Conservation (phyloP, 495 filamentous ascomycete species). For the Xylaria cubensis region DNA sequence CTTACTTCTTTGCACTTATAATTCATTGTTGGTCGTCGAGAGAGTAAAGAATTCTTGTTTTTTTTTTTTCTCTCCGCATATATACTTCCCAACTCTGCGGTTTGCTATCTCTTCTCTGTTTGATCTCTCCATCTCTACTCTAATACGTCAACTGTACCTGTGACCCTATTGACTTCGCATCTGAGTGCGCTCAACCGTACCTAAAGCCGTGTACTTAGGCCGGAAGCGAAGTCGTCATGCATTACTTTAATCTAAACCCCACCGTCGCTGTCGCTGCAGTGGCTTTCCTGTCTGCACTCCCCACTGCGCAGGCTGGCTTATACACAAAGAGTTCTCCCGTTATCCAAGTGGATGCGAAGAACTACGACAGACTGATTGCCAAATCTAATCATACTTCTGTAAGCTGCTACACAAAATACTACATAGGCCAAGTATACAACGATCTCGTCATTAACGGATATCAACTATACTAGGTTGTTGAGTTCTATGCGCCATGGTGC, state of each 20-base stretch:
- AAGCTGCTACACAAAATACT: conserved; percentile 44
- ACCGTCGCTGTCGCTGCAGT: conserved; percentile 53
- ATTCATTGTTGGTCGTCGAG: background rate
- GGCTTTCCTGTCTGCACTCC: conserved; percentile 59
- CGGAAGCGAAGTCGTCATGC: conserved; percentile 42
- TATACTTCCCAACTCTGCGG: conserved; percentile 2
- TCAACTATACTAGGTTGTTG: conserved; percentile 55
- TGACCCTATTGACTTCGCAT: conserved; percentile 10
- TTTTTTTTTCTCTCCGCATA: conserved; percentile 5
- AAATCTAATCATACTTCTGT: conserved; percentile 92
- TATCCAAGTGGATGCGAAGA: conserved; percentile 81
- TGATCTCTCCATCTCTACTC: background rate
- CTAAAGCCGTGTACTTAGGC: conserved; percentile 20
- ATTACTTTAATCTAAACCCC: conserved; percentile 46
- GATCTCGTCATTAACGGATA: conserved; percentile 17
- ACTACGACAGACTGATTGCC: conserved; percentile 83
- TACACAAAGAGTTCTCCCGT: conserved; percentile 91
- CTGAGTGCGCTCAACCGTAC: conserved; percentile 10
- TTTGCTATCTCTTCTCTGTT: background rate
- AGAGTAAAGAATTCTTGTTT: background rate
- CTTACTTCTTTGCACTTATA: conserved; percentile 12
- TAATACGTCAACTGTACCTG: background rate
- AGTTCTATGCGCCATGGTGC: conserved; percentile 96
- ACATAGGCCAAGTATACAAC: background rate
- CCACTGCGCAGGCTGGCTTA: conserved; percentile 68